phyloP scores from a whole-genome alignment of 2,329 filamentous ascomycete genomes.

The Raffaelea arxii region DNA sequence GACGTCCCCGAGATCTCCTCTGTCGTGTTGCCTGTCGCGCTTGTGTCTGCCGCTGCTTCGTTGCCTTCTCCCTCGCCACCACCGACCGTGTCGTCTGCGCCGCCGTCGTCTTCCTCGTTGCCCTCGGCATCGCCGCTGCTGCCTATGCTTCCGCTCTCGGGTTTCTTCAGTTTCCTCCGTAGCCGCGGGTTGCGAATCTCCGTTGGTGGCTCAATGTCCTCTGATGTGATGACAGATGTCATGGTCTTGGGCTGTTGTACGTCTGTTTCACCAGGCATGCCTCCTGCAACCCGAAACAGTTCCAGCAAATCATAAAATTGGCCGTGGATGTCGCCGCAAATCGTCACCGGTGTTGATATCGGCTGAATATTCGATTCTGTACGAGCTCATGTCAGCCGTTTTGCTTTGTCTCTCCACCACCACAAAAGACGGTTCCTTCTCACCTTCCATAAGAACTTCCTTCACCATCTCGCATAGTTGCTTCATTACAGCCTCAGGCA shows the following conservation, averaged over 20 bases:
- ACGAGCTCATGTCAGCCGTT: no score
- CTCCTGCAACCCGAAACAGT: slow-evolving; percentile 90
- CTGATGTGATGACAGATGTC: slow-evolving; percentile 72
- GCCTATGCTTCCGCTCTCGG: slow-evolving; percentile 32
- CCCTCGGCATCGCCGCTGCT: slow-evolving; percentile 38
- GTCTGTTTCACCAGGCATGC: slow-evolving; percentile 81
- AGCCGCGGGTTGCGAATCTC: slow-evolving; percentile 82
- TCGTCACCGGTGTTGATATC: slow-evolving; percentile 90
- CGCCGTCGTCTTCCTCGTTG: slow-evolving; percentile 32
- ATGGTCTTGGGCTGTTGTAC: slow-evolving; percentile 58
- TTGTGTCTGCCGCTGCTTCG: slow-evolving; percentile 16
- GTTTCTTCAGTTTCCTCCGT: slow-evolving; percentile 71
- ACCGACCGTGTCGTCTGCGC: neutral
- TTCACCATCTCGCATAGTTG: slow-evolving; percentile 98
- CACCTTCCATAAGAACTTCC: slow-evolving; percentile 97
- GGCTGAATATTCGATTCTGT: slow-evolving; percentile 97
- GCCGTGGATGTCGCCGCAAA: slow-evolving; percentile 96
- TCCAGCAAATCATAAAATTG: slow-evolving; percentile 98
- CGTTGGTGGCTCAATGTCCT: slow-evolving; percentile 83
- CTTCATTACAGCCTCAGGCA: slow-evolving; percentile 96
- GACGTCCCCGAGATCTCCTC: slow-evolving; percentile 21
- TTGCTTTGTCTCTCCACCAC: no score
- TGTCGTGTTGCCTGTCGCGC: slow-evolving; percentile 24
- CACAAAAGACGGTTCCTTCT: slow-evolving; percentile 8
- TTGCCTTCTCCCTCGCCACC: slow-evolving; percentile 17